Conservation (phyloP, 1,139 yeast genomes). For the Protomyces macrosporus region DNA sequence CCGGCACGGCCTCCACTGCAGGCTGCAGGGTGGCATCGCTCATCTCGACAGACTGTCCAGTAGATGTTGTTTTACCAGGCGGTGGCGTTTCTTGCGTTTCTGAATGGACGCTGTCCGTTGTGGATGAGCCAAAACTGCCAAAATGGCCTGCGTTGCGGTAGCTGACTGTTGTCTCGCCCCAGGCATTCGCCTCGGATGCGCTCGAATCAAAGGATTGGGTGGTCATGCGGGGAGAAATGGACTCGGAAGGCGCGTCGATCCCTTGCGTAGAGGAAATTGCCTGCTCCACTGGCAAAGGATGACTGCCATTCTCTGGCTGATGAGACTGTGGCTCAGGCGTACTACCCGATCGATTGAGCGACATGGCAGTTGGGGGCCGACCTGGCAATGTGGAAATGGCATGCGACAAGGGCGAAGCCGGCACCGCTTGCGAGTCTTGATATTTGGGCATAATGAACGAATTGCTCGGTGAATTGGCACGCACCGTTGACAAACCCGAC, state of each 20-base stretch:
- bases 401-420: neutral
- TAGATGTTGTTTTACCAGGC: neutral
- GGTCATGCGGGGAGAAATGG: neutral
- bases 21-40: neutral
- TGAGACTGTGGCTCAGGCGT: neutral
- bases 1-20: neutral
- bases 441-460: slow-evolving; percentile 22
- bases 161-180: neutral
- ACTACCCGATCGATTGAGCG: neutral
- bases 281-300: no score
- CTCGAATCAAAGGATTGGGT: neutral
- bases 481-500: slow-evolving; percentile 10
- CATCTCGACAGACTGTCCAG: no score
- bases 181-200: neutral
- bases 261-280: neutral
- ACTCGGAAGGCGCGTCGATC: neutral
- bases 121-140: neutral
- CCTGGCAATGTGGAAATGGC: neutral
- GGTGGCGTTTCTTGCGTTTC: neutral
- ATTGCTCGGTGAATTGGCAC: slow-evolving; percentile 10
- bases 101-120: neutral
- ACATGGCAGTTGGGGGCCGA: neutral
- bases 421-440: neutral
- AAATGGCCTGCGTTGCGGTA: neutral
- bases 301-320: neutral